Conservation (phyloP, 495 filamentous ascomycete genomes). For the Xylaria bambusicola region DNA sequence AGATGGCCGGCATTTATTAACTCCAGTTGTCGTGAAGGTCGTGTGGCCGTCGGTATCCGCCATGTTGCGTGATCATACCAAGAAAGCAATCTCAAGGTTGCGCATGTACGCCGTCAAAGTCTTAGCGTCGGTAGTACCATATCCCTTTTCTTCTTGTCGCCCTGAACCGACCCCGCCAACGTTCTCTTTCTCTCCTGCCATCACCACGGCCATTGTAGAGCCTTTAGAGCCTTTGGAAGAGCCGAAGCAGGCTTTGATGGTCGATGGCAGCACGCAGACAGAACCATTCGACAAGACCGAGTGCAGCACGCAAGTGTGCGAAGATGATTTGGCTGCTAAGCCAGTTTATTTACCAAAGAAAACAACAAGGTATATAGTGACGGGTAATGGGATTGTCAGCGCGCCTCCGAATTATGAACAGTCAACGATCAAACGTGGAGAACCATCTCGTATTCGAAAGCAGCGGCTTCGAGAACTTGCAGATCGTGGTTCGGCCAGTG, state of each 20-base stretch:
- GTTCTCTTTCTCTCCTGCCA: background rate
- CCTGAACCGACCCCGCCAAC: background rate
- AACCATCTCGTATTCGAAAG: background rate
- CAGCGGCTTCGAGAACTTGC: background rate
- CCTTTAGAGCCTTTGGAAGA: background rate
- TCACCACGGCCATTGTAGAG: background rate
- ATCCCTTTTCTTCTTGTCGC: background rate
- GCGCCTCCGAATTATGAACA: background rate
- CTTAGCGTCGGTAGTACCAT: background rate
- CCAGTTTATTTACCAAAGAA: background rate
- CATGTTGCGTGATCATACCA: background rate
- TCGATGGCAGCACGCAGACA: background rate
- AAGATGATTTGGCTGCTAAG: background rate
- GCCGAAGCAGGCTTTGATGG: too few relatives aligned
- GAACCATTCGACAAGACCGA: background rate
- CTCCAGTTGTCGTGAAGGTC: too few relatives aligned
- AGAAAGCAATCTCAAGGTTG: background rate
- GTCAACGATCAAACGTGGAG: too few relatives aligned
- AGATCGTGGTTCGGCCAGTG: background rate
- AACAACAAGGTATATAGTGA: background rate
- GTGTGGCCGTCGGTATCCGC: background rate
- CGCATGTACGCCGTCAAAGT: background rate
- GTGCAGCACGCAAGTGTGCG: conserved; percentile 5
- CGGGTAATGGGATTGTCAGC: background rate
- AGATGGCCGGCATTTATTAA: too few relatives aligned